Base-by-base conservation (phyloP, 108 stramenopile genomes). In the Fistulifera pelliculosa region DNA sequence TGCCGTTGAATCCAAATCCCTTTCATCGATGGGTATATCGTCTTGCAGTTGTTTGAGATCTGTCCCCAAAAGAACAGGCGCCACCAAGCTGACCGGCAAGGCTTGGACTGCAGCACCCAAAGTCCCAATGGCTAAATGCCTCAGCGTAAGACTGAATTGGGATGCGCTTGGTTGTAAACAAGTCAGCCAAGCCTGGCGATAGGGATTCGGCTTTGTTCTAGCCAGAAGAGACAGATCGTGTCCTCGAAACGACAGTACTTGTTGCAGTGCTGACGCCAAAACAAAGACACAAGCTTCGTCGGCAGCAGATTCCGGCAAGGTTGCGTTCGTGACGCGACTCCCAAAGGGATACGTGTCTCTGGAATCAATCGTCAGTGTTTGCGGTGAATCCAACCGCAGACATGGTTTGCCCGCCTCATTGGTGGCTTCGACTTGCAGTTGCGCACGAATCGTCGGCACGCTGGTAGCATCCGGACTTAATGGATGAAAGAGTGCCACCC, bases 401-500 rank as follows among this genome's bases (percentile, higher is more conserved):
- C 25, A 28, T 5, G 55, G 44, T 17, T 61, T 65, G 35, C 70
- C 70, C 35, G 68, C 41, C 10, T 43, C 39, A 57, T 51, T 67
- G 15, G 69, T 42, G 38, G 71, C 57, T 16, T 73, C 74, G 1
- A 90, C 77, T 47, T 77, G 67, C 23, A 78, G 76, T 27, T 68
- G 54, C 16, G 64, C 69, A 27, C 73, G 69, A 50, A 87, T 75
- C 55, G 74, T 70, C 10, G 61, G 60, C 42, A 79, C 85, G 2
- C 71, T 79, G 1, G 83, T 71, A 19, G 80, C 64, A 24, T 68
- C 68, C 10, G 90, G 86, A 17, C 84, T 69, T 18, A 84, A 41
- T 19, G 86, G 86, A 70, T 92, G 86, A 25, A 92, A 66, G n/a
- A 92, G 57, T 31, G 84, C 81, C 12, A 78, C 75, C 24, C 83